These are phyloP conservation scores for Gonium pectorale DNA, from an alignment of 139 green algal species.

Conservation along the genomic window DNA sequence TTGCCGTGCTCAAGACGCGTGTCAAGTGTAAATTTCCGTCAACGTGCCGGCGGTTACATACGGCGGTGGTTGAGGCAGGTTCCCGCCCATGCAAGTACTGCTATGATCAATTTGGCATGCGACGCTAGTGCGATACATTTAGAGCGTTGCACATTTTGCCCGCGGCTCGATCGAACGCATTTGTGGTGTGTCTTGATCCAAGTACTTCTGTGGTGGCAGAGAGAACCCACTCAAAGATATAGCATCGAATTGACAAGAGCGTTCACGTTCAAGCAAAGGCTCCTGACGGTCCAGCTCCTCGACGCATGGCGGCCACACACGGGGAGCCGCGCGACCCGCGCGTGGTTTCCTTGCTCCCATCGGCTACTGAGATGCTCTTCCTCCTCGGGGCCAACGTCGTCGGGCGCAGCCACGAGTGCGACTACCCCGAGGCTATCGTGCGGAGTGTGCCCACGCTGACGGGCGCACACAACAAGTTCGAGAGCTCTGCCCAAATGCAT, in stretches of 20 bases:
- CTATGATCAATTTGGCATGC: too few species aligned
- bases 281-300: not conserved
- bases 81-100: too few species aligned
- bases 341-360: conserved; percentile 79
- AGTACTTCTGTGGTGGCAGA: not conserved
- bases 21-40: too few species aligned
- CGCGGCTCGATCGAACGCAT: too few species aligned
- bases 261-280: not conserved
- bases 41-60: too few species aligned
- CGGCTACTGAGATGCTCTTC: conserved; percentile 78
- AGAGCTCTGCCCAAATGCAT: conserved; percentile 61
- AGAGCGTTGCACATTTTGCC: too few species aligned
- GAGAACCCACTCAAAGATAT: not conserved
- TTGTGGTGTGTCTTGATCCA: not conserved
- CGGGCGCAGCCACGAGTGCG: conserved; percentile 72
- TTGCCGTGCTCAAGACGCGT: too few species aligned
- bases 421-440: conserved; percentile 62
- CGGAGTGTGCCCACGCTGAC: conserved; percentile 63
- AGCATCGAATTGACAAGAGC: not conserved
- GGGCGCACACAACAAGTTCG: conserved; percentile 68
- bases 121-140: too few species aligned
- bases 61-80: too few species aligned
- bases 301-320: not conserved
- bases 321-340: not conserved
- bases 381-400: conserved; percentile 52